Percentiles rank a stretch among this genome's conserved stretches.
Conservation (phyloP, 495 filamentous ascomycete species). For the Penicillium cataractarum region DNA sequence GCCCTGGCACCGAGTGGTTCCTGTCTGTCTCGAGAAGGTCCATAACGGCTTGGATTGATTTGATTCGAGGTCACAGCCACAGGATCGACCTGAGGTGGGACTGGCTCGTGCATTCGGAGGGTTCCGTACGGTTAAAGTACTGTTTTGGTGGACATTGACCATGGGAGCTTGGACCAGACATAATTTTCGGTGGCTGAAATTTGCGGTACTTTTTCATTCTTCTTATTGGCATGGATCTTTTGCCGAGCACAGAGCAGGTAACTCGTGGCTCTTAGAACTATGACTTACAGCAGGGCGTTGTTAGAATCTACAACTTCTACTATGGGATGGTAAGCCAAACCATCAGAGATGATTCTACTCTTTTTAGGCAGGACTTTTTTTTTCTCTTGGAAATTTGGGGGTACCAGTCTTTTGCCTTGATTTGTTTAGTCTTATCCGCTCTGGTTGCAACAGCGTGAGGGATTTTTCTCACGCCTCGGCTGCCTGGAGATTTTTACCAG, state of each 20-base stretch:
- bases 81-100: constrained; percentile 28
- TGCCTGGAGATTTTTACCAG: constrained; percentile 10
- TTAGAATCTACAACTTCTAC: not conserved
- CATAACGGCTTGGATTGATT: not conserved
- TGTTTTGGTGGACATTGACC: constrained; percentile 7
- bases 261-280: not conserved
- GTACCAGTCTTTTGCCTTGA: not conserved
- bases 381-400: not conserved
- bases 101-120: constrained; percentile 25
- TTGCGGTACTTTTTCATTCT: constrained; percentile 12
- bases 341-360: not conserved
- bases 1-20: constrained; percentile 5
- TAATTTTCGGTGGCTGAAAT: constrained; percentile 6
- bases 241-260: constrained; percentile 14
- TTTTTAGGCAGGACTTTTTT: not conserved
- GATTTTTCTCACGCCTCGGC: constrained; percentile 20
- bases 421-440: not conserved
- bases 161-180: constrained; percentile 27
- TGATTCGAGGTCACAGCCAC: constrained; percentile 32
- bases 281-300: not conserved
- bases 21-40: constrained; percentile 16
- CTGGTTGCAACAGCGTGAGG: constrained; percentile 7
- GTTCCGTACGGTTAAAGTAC: constrained; percentile 17
- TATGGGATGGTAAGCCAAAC: not conserved
- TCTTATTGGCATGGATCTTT: constrained; percentile 9